A percentile compares a stretch with the other conserved stretches of the same genome.
Conservation (phyloP, 768 basidiomycete genomes). For the Tulasnella sp. region DNA sequence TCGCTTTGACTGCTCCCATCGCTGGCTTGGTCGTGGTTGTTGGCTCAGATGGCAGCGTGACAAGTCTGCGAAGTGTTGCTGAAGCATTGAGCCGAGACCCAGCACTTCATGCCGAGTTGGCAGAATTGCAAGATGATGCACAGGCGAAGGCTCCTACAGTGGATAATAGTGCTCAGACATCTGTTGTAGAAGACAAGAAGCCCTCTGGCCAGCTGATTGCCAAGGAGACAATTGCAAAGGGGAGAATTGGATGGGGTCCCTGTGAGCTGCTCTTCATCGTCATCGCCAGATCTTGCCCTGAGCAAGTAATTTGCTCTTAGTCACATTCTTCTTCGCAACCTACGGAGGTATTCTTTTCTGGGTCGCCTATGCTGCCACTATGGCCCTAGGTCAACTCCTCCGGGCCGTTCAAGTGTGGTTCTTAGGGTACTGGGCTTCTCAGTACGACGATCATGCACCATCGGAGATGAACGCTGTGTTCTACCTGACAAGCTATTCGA, state of each 20-base stretch:
- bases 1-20: slow-evolving; percentile 42
- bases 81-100: slow-evolving; percentile 36
- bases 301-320: slow-evolving; percentile 13
- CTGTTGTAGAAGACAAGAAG: background rate
- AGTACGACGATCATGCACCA: slow-evolving; percentile 19
- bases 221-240: slow-evolving; percentile 50
- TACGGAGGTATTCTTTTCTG: slow-evolving; percentile 28
- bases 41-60: slow-evolving; percentile 41
- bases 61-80: slow-evolving; percentile 38
- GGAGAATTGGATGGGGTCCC: slow-evolving; percentile 44
- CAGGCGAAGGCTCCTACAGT: slow-evolving; percentile 22
- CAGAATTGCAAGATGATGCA: slow-evolving; percentile 23
- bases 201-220: slow-evolving; percentile 48
- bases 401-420: slow-evolving; percentile 31
- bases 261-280: slow-evolving; percentile 21
- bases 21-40: slow-evolving; percentile 49
- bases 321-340: slow-evolving; percentile 28
- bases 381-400: slow-evolving; percentile 20
- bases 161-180: slow-evolving; percentile 22
- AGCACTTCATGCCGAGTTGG: slow-evolving; percentile 25
- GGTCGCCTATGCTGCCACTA: slow-evolving; percentile 20
- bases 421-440: slow-evolving; percentile 28
- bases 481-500: slow-evolving; percentile 38
- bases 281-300: background rate
- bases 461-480: slow-evolving; percentile 28